Conservation (phyloP, 106 monocot genomes). For the Narthecium ossifragum region DNA sequence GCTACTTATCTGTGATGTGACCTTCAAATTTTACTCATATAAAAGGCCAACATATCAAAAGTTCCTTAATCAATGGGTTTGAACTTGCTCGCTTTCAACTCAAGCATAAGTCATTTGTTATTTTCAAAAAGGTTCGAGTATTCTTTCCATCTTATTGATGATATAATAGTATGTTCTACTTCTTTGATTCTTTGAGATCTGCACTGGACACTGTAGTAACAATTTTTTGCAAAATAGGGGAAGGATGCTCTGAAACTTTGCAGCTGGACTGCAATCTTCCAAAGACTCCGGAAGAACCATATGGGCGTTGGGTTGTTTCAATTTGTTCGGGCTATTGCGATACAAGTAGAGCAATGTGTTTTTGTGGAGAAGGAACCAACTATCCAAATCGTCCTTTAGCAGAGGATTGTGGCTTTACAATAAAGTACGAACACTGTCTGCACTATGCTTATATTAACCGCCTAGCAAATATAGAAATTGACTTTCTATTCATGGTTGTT, state of each 20-base stretch:
- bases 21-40: no score
- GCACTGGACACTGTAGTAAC: no score
- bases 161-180: no score
- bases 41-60: no score
- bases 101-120: neutral
- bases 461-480: neutral
- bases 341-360: slow-evolving; percentile 86
- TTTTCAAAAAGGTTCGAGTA: neutral
- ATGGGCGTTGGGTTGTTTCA: slow-evolving; percentile 69
- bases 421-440: slow-evolving; percentile 27
- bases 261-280: slow-evolving; percentile 68
- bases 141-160: no score
- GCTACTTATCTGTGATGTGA: no score
- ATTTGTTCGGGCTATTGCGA: slow-evolving; percentile 85
- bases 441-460: neutral
- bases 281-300: slow-evolving; percentile 38
- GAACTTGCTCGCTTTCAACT: no score
- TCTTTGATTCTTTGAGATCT: no score
- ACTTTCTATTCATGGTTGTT: neutral
- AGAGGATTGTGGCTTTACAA: slow-evolving; percentile 76
- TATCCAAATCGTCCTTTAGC: slow-evolving; percentile 93
- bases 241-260: slow-evolving; percentile 61
- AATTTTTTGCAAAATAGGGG: slow-evolving; percentile 28
- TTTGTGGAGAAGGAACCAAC: slow-evolving; percentile 77
- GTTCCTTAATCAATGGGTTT: no score